Evolutionary conservation across 192 early-diverging fungal genomes (phyloP), one percentile per base, ranked within the genome.

Genomic region (Rhizophagus prolifer): DNA sequence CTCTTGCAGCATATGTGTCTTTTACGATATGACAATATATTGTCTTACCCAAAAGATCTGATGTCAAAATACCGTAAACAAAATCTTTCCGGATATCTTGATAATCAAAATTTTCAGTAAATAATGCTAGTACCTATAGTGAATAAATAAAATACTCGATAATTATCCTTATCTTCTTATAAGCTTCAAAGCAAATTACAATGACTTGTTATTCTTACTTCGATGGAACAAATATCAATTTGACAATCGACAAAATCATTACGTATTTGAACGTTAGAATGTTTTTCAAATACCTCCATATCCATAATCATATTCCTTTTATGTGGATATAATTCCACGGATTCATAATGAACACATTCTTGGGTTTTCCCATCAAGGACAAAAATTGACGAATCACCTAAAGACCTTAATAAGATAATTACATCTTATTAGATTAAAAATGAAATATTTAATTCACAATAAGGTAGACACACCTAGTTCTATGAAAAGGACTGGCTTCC

Each of bases 71-170:
- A 30, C 95, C 95, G 34, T 90, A 87, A 50, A 97, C 90, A 84
- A 99, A 99, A 83, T 99, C 93, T 28, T 85, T 85, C 26, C 95
- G 89, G 62, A 97, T 86, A 67, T 92, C 89, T 82, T 97, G 96
- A 83, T 95, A 99, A 85, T 99, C 97, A 86, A 97, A 98, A 86
- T 98, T 98, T 79, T 99, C 96, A 10, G 92, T 94, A 77, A 98
- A 97, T 70, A 97, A 86, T 2, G 95, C 90, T 28, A 94, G 92
- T 6, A 96, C 94, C 89, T 90, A 60, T 12, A 13, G 5, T 34
- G 6, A 25, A 60, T 60, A 25, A 60, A 60, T 60, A 60, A 25
- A n/a, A 68, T 41, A 28, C 26, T 21, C 26, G 7, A 67, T 67
- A 30, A 31, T 5, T 13, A 28, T 5, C 16, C 31, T 68, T 68